phyloP scores from a whole-genome alignment of 2,329 filamentous ascomycete genomes.

The Magnaporthiopsis poae region DNA sequence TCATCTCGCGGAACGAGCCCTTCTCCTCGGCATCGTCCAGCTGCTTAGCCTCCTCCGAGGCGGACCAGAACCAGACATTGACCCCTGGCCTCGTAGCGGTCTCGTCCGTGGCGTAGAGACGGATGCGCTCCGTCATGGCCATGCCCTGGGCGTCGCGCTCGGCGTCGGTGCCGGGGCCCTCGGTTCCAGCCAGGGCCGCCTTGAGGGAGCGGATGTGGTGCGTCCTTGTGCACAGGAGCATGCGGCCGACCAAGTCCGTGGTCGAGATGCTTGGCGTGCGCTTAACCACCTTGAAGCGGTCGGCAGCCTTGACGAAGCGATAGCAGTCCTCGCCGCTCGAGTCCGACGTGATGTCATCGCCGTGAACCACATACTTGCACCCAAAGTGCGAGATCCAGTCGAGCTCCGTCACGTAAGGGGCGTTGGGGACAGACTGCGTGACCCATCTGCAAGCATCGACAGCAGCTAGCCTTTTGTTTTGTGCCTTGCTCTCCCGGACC shows the following conservation, averaged over 20 bases:
- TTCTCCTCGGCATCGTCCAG: slow-evolving; percentile 44
- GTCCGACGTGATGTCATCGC: slow-evolving; percentile 47
- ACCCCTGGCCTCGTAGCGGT: slow-evolving; percentile 68
- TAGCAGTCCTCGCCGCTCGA: slow-evolving; percentile 92
- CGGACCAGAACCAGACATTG: slow-evolving; percentile 76
- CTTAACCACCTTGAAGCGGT: slow-evolving; percentile 92
- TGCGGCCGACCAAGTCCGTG: slow-evolving; percentile 93
- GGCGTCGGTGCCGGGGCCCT: slow-evolving; percentile 58
- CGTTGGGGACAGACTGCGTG: slow-evolving; percentile 69
- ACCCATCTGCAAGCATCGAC: slow-evolving; percentile 95
- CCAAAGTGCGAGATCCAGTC: slow-evolving; percentile 93
- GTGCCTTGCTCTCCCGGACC: background rate
- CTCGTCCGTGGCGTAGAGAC: slow-evolving; percentile 79
- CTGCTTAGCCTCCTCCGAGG: slow-evolving; percentile 38
- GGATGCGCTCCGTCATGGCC: slow-evolving; percentile 68
- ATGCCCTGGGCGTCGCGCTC: slow-evolving; percentile 55
- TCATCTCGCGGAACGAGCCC: slow-evolving; percentile 57
- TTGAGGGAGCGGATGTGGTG: slow-evolving; percentile 83
- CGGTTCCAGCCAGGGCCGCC: slow-evolving; percentile 56
- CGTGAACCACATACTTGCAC: slow-evolving; percentile 62
- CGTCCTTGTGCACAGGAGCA: slow-evolving; percentile 88
- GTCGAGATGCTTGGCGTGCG: slow-evolving; percentile 93
- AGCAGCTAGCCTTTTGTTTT: slow-evolving; percentile 60
- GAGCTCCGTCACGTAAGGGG: slow-evolving; percentile 88
- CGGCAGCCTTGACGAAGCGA: slow-evolving; percentile 88